Base-by-base conservation (phyloP, 2,329 filamentous ascomycete species). In the Magnaporthiopsis rhizophila region DNA sequence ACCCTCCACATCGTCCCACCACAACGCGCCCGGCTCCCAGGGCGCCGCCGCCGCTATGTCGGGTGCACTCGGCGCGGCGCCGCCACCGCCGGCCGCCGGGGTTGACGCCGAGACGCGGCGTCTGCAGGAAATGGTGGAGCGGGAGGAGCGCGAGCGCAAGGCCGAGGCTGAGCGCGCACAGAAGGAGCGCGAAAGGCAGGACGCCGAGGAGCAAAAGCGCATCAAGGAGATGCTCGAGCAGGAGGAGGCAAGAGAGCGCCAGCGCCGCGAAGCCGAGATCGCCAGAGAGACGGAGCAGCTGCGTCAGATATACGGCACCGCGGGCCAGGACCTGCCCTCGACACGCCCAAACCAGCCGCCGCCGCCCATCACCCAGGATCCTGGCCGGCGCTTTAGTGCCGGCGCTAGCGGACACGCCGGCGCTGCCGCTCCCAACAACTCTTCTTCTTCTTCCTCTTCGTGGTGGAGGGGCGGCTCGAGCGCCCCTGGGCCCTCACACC, bases 241-340 rank as follows among this genome's bases (percentile, higher is more conserved):
- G 53, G 79, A 82, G 58, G 89, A 92, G 71, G 86, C 89, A 32
- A 82, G 81, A 64, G 87, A 89, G 69, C 81, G 79, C 0, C 81
- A 76, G 32, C 76, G 75, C 38, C 79, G 80, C 65, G 83, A 88
- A 38, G 83, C 81, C 12, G 84, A 85, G 69, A 78, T 93, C 1
- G 88, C 93, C 26, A 83, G 83, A 67, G 94, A 99, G 77, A 98
- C 95, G 0, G 91, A 95, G 73, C 83, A 92, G 1, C 79, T 99
- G 50, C 80, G 85, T 28, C 84, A 80, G 68, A 75, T 88, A 69
- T 93, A 91, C 69, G 89, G 90, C 61, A 79, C 85, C 59, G 75
- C 81, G 62, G 79, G 80, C 0, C 80, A 83, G 70, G 73, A 74
- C 2, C 67, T 76, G 34, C 76, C 69, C 66, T 75, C 69, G 58